phyloP scores from a whole-genome alignment of 352 stramenopile genomes.

The Globisporangium alternatum region DNA sequence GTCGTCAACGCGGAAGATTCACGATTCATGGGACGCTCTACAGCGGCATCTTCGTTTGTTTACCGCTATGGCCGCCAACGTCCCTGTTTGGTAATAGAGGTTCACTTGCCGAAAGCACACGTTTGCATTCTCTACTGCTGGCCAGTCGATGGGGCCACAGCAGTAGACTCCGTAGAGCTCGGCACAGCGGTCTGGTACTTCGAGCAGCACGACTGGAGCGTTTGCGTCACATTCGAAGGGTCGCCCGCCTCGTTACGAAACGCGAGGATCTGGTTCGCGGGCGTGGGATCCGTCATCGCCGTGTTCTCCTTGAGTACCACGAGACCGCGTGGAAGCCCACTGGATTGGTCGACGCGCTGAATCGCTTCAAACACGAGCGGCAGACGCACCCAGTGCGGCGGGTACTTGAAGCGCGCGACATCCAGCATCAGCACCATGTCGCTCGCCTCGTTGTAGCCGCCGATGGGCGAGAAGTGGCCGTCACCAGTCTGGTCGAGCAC shows the following conservation, averaged over 20 bases:
- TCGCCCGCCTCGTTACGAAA: not conserved
- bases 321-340: slow-evolving; percentile 26
- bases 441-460: slow-evolving; percentile 88
- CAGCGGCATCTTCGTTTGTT: too few relatives aligned
- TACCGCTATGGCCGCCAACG: too few relatives aligned
- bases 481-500: slow-evolving; percentile 92
- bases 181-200: not conserved
- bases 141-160: too few relatives aligned
- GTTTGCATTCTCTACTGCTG: too few relatives aligned
- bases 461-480: slow-evolving; percentile 97
- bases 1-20: too few relatives aligned
- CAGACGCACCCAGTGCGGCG: slow-evolving; percentile 82
- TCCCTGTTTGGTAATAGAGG: too few relatives aligned
- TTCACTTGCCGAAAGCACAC: too few relatives aligned
- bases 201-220: not conserved
- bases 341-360: slow-evolving; percentile 44
- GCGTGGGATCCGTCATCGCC: not conserved
- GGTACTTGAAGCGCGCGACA: slow-evolving; percentile 96
- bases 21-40: too few relatives aligned
- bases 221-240: not conserved
- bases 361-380: slow-evolving; percentile 51
- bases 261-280: slow-evolving; percentile 5
- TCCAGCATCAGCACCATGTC: slow-evolving; percentile 96
- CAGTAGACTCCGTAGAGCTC: not conserved
- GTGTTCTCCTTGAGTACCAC: slow-evolving; percentile 14